Percentiles rank a stretch among this genome's conserved stretches.
Evolutionary conservation across 2,329 filamentous ascomycete genomes (phyloP).

Genomic region (Coniochaeta prunicola): DNA sequence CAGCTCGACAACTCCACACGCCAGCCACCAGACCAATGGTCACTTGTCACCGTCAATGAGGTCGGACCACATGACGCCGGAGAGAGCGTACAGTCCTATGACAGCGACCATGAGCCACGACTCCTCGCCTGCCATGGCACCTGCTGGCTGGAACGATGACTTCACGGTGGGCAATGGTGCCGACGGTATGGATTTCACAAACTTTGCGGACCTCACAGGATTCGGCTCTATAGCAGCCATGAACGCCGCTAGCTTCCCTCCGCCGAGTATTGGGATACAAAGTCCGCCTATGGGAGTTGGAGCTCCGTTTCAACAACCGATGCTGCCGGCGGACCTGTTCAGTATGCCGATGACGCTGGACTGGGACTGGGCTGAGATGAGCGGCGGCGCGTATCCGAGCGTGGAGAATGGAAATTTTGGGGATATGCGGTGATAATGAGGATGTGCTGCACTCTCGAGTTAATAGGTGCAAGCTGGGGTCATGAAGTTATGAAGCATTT

Average conservation of each 20-base stretch:
- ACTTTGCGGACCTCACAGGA: conserved; percentile 38
- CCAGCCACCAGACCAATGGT: conserved; percentile 14
- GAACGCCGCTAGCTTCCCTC: conserved; percentile 6
- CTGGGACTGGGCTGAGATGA: conserved; percentile 72
- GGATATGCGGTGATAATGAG: background rate
- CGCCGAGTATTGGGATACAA: conserved; percentile 19
- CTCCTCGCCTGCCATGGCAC: conserved; percentile 35
- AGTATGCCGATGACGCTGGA: conserved; percentile 94
- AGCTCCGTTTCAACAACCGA: conserved; percentile 65
- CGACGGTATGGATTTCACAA: conserved; percentile 19
- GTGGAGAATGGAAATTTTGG: conserved; percentile 55
- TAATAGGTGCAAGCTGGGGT: background rate
- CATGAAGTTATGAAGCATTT: background rate
- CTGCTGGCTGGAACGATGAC: conserved; percentile 39
- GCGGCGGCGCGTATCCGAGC: conserved; percentile 54
- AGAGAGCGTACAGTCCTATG: conserved; percentile 30
- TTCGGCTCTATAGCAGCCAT: conserved; percentile 25
- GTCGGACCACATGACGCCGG: conserved; percentile 15
- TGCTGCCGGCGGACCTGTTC: conserved; percentile 90
- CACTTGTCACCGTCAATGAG: conserved; percentile 21
- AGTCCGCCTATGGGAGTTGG: conserved; percentile 25
- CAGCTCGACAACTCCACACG: conserved; percentile 22
- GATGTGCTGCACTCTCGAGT: background rate
- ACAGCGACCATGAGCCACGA: conserved; percentile 27
- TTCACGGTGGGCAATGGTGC: conserved; percentile 25